Evolutionary conservation across 2,329 filamentous ascomycete genomes (phyloP).

Genomic region (Fusarium sp.): DNA sequence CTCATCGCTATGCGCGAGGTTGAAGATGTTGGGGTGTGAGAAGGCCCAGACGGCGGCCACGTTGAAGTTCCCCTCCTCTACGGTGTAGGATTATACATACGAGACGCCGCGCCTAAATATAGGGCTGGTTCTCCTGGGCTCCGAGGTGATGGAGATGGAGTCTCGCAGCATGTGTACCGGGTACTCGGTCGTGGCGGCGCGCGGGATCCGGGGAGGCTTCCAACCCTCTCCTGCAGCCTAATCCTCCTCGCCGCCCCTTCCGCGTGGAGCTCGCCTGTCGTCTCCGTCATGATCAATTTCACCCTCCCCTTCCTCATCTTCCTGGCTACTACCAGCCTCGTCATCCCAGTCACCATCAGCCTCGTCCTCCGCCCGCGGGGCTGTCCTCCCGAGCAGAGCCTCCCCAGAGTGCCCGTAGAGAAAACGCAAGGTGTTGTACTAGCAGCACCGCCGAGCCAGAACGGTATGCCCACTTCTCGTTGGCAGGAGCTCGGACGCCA

Average conservation of each 20-base stretch:
- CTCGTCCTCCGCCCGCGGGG: background rate
- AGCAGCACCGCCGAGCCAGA: background rate
- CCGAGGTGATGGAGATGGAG: conserved; percentile 5
- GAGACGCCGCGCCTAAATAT: conserved; percentile 2
- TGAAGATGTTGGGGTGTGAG: conserved; percentile 4
- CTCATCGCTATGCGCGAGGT: conserved; percentile 5
- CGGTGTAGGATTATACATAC: background rate
- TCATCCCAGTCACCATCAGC: conserved; percentile 1
- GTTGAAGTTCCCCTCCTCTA: conserved; percentile 5
- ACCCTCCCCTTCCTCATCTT: conserved; percentile 4
- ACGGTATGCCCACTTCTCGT: background rate
- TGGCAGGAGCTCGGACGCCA: background rate
- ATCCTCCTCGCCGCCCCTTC: background rate
- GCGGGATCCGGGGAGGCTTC: conserved; percentile 7
- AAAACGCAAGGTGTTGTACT: background rate
- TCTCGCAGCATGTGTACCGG: conserved; percentile 1
- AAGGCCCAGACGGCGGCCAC: conserved; percentile 2
- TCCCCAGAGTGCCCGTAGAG: background rate
- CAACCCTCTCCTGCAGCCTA: background rate
- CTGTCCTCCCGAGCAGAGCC: conserved; percentile 1
- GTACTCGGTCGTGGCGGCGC: conserved; percentile 4
- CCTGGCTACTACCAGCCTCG: background rate
- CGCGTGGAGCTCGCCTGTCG: background rate
- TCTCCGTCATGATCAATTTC: background rate
- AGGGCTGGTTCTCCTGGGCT: conserved; percentile 4